Evolutionary conservation across 495 filamentous ascomycete species (phyloP), one percentile per base, ranked within the genome.

Genomic region (Pseudomonodictys pantanalensis): DNA sequence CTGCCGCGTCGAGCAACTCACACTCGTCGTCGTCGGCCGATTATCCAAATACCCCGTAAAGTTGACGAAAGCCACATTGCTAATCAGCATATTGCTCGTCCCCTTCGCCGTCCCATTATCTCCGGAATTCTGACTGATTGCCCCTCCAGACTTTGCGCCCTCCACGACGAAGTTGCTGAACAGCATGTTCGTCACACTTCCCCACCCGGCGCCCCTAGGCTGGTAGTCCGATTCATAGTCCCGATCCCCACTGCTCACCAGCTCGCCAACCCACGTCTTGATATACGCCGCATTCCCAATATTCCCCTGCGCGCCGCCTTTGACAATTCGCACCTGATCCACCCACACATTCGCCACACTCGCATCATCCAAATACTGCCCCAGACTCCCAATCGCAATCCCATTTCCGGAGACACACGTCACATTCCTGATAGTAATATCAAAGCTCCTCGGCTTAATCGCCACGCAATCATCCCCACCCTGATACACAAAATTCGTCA

Each of bases 381-480:
- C 80, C 9, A 82, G 71, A 66, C 75, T 78, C 2, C 81, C 81
- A 35, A 84, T 81, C 12, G 81, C 79, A 32, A 82, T 77, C 25
- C 81, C 81, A 55, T 83, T 84, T 5, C 80, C 81, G 32, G 76
- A 75, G 58, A 71, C 72, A 67, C 81, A 83, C 8, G 77, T 80
- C 4, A 77, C 77, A 54, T 82, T 80, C n/a, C 72, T 72, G 45
- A 77, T 71, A 25, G 71, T 69, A 32, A 84, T 69, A 52, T 81
- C 78, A 65, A 81, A 81, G 8, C 76, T 79, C 11, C 78, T 74
- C 8, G 80, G 78, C 55, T 84, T 84, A 62, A 84, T 78, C 33
- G 81, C 81, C 29, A 83, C 73, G 65, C 79, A 83, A 63, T 83
- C 79, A 58, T 83, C 81, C 33, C 81, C 80, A 17, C 80, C 81